Evolutionary conservation across 768 basidiomycete species (phyloP), one percentile per base, ranked within the genome.

Genomic region (Albatrellus ellisii): DNA sequence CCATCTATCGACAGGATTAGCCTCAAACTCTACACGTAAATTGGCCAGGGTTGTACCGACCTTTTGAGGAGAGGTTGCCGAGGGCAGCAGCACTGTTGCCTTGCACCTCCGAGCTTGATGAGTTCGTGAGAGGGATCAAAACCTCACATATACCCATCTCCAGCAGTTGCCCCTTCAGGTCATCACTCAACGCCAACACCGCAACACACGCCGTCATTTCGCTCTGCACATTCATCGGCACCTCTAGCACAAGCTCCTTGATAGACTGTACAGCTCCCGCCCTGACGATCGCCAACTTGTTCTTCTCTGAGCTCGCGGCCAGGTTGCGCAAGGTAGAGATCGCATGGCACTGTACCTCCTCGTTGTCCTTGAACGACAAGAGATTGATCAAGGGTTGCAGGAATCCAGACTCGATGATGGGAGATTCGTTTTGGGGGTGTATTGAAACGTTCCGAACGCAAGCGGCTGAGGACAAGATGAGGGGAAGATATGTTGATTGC

Each of bases 131-230:
- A 10, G 95, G 95, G 54, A 99, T 97, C 26, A 99, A 68, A 7
- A 97, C 94, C 54, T 97, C 92, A 54, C 90, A 91, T 40, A 99
- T 90, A 18, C 95, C 95, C 88, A 97, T 91, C 63, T 99, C 94
- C 47, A 99, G 68, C 26, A 99, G 63, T 59, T 94, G 89, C 1
- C 89, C 87, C 65, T 99, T 99, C 54, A 99, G 68, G 51, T 99
- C 94, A 58, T 99, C 94, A 53, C 89, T 94, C 52, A 99, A 59
- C 4, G 94, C 95, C 47, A 99, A 63, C 11, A 98, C 95, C 14
- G 95, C 95, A 33, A 97, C 84, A 53, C 94, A 98, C 5, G 95
- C 95, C 32, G 95, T 99, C 95, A 99, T 99, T 64, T 98, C 95
- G 55, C 90, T 94, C 64, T 99, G 95, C 9, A 99, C 95, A 47